phyloP scores from a whole-genome alignment of 2,329 filamentous ascomycete species.

The Zymoseptoria brevis region DNA sequence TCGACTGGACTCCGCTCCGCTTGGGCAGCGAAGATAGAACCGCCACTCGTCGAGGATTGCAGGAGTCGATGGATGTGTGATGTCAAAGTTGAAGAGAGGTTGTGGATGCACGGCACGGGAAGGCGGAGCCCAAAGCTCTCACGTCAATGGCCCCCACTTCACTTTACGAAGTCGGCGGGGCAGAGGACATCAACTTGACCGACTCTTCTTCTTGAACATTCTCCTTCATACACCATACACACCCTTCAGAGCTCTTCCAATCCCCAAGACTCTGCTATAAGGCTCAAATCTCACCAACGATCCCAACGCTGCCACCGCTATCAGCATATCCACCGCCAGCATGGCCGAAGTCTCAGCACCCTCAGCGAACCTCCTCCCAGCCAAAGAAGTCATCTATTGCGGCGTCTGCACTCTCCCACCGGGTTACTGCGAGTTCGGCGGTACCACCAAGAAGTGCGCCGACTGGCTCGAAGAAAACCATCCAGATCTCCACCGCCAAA shows the following conservation, averaged over 20 bases:
- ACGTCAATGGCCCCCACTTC: too few relatives aligned
- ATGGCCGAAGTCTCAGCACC: constrained; percentile 26
- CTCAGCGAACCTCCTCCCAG: constrained; percentile 25
- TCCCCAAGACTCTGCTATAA: background rate
- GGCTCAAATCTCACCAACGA: background rate
- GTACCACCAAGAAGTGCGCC: constrained; percentile 91
- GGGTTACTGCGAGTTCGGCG: constrained; percentile 97
- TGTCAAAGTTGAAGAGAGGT: too few relatives aligned
- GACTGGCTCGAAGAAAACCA: constrained; percentile 83
- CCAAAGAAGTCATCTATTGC: constrained; percentile 54
- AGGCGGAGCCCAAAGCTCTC: too few relatives aligned
- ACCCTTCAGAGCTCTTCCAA: background rate
- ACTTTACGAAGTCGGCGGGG: too few relatives aligned
- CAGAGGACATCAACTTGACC: too few relatives aligned
- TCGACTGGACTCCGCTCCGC: too few relatives aligned
- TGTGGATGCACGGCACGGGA: too few relatives aligned
- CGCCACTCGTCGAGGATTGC: too few relatives aligned
- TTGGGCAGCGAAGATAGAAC: too few relatives aligned
- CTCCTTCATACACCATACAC: background rate
- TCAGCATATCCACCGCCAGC: constrained; percentile 1
- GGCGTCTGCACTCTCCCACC: constrained; percentile 60
- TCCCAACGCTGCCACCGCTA: background rate
- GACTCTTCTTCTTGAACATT: background rate
- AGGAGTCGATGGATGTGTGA: too few relatives aligned
- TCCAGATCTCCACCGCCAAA: constrained; percentile 61